Percentiles rank a stretch among this genome's conserved stretches.
Evolutionary conservation across 2,329 filamentous ascomycete genomes (phyloP).

Genomic region (Xylariaceae sp.): DNA sequence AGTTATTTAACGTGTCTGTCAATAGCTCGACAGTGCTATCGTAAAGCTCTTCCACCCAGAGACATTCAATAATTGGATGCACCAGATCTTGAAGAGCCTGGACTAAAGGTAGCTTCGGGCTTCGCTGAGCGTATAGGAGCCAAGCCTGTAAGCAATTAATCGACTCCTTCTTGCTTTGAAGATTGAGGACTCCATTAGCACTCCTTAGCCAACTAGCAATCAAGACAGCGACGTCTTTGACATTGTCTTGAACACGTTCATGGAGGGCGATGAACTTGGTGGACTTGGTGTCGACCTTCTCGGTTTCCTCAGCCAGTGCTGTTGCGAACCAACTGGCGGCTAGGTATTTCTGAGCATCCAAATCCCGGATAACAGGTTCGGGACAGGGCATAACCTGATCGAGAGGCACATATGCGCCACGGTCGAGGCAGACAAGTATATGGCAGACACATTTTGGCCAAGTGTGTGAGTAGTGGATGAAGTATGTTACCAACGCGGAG

Average conservation of each 20-base stretch:
- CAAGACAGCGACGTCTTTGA: constrained; percentile 45
- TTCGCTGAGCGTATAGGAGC: constrained; percentile 68
- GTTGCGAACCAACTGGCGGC: constrained; percentile 63
- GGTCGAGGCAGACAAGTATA: constrained; percentile 55
- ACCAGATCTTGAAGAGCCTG: constrained; percentile 58
- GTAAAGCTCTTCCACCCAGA: constrained; percentile 56
- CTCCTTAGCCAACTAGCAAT: constrained; percentile 38
- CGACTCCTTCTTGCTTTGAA: constrained; percentile 47
- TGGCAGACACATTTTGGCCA: constrained; percentile 66
- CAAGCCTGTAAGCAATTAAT: constrained; percentile 65
- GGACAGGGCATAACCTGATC: constrained; percentile 36
- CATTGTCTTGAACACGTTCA: constrained; percentile 48
- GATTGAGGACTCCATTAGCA: constrained; percentile 17
- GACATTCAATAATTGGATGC: constrained; percentile 55
- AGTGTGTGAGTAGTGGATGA: constrained; percentile 62
- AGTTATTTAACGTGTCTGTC: constrained; percentile 61
- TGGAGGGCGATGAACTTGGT: constrained; percentile 48
- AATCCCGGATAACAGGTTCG: constrained; percentile 39
- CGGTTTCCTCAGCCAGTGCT: constrained; percentile 61
- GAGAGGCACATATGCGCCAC: constrained; percentile 43
- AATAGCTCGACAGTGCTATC: constrained; percentile 60
- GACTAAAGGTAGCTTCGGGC: constrained; percentile 53
- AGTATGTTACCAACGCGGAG: constrained; percentile 72
- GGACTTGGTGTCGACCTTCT: constrained; percentile 62
- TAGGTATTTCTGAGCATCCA: constrained; percentile 49